These are phyloP conservation scores for Daldinia caldariorum DNA, from an alignment of 495 filamentous ascomycete species.

Conservation along the genomic window DNA sequence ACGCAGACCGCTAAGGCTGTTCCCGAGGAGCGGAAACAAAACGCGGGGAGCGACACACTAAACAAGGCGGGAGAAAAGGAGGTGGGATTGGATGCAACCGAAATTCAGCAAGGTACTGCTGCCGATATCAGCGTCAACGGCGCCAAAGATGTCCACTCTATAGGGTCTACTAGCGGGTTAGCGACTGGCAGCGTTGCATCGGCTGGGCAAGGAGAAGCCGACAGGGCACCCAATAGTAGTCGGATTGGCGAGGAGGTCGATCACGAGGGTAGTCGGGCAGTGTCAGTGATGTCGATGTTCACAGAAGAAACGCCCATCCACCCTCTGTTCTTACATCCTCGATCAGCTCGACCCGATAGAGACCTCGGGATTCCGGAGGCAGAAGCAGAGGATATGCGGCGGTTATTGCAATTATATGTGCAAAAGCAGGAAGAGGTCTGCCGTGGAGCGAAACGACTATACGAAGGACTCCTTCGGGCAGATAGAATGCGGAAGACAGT, in stretches of 20 bases:
- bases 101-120: conserved; percentile 8
- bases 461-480: conserved; percentile 77
- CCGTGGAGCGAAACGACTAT: conserved; percentile 78
- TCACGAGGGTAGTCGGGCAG: conserved; percentile 45
- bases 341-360: conserved; percentile 73
- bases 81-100: neutral
- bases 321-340: conserved; percentile 83
- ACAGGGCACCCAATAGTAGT: conserved; percentile 39
- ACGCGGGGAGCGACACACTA: neutral
- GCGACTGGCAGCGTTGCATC: conserved; percentile 55
- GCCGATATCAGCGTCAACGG: conserved; percentile 16
- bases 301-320: conserved; percentile 70
- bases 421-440: conserved; percentile 97
- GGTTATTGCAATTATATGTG: conserved; percentile 82
- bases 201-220: conserved; percentile 70
- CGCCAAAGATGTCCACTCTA: conserved; percentile 8
- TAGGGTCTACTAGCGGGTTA: conserved; percentile 12
- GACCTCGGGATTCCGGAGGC: conserved; percentile 80
- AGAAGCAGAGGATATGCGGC: conserved; percentile 90
- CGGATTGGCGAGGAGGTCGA: conserved; percentile 22
- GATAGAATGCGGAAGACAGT: conserved; percentile 82
- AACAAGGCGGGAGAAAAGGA: conserved; percentile 44
- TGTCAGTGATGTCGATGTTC: conserved; percentile 59
- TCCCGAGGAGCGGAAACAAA: conserved; percentile 16
- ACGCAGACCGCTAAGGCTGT: conserved; percentile 10